Base-by-base conservation (phyloP, 331 rosid species). In the Saraca asoca region DNA sequence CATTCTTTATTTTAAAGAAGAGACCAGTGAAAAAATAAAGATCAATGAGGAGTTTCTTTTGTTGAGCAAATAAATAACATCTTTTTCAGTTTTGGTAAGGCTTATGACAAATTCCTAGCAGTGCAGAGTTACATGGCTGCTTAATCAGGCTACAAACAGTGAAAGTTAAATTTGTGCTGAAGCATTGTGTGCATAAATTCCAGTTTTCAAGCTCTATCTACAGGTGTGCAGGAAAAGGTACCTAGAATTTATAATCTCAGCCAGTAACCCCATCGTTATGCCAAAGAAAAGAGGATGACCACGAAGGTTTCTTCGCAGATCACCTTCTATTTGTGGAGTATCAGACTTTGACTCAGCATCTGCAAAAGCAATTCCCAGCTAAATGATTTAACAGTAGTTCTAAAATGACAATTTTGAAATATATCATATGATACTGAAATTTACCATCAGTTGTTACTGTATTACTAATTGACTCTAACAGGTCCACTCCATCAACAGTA, bases 201-300 rank as follows among this genome's bases (percentile, higher is more conserved):
- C 11, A 41, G 57, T 33, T 65, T 69, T 44, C 31, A 64, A 52
- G 44, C 51, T 64, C 70, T 53, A 64, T 72, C 62, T 64, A 41
- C 17, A 68, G 51, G 66, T 41, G 58, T 48, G 72, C 41, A 72
- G 70, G 78, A 82, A 63, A 59, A 68, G 44, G 38, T 90, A 88
- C 98, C 98, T 90, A 55, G 97, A 94, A 76, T 94, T 94, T 76
- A 90, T 94, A 59, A 94, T 82, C 86, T 90, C 97, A 34, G 99
- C 89, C 70, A 94, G 89, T 51, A 94, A 80, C 38, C 97, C 99
- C 97, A 94, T 88, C 16, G 92, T 90, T 77, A 94, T 86, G 46
- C 97, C 97, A 69, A 90, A 90, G 89, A 94, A 94, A 73, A 94
- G 96, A 54, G 95, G 95, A 78, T 94, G 99, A 64, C 75, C 60